phyloP scores from a whole-genome alignment of 345 rosid genomes.

The Rhodamnia argentea region DNA sequence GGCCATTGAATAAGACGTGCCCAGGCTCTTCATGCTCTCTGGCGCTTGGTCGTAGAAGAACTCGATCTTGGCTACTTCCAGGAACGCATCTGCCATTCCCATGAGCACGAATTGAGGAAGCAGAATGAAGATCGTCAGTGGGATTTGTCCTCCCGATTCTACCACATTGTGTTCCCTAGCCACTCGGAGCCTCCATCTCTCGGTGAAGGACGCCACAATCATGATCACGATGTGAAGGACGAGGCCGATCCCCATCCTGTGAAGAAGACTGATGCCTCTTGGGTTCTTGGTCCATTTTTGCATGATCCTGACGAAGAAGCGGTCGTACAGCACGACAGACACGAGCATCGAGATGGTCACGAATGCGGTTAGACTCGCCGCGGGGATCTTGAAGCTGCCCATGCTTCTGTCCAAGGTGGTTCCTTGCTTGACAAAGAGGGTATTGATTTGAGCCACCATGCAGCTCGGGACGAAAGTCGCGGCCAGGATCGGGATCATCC shows the following conservation, averaged over 20 bases:
- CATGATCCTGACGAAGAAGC: conserved; percentile 29
- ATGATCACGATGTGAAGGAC: conserved; percentile 50
- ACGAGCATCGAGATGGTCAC: conserved; percentile 58
- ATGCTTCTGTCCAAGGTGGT: conserved; percentile 59
- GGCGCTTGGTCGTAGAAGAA: conserved; percentile 96
- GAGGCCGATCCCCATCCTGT: conserved; percentile 67
- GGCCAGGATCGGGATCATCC: conserved; percentile 70
- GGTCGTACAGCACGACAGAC: conserved; percentile 50
- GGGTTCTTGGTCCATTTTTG: conserved; percentile 49
- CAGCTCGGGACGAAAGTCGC: conserved; percentile 76
- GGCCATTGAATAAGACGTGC: conserved; percentile 53
- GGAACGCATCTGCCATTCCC: conserved; percentile 71
- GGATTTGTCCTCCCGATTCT: conserved; percentile 43
- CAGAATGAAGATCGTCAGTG: conserved; percentile 47
- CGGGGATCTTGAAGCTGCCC: conserved; percentile 55
- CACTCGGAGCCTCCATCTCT: conserved; percentile 38
- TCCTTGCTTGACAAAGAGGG: conserved; percentile 89
- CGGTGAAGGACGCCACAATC: conserved; percentile 43
- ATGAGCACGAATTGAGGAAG: conserved; percentile 78
- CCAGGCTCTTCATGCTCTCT: conserved; percentile 87
- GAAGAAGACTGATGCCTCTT: conserved; percentile 72
- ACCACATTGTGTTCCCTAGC: conserved; percentile 40
- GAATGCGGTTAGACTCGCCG: conserved; percentile 54
- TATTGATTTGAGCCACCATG: conserved; percentile 63
- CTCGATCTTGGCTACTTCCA: conserved; percentile 73